phyloP scores from a whole-genome alignment of 1,139 yeast genomes.

The Wickerhamiella infanticola region DNA sequence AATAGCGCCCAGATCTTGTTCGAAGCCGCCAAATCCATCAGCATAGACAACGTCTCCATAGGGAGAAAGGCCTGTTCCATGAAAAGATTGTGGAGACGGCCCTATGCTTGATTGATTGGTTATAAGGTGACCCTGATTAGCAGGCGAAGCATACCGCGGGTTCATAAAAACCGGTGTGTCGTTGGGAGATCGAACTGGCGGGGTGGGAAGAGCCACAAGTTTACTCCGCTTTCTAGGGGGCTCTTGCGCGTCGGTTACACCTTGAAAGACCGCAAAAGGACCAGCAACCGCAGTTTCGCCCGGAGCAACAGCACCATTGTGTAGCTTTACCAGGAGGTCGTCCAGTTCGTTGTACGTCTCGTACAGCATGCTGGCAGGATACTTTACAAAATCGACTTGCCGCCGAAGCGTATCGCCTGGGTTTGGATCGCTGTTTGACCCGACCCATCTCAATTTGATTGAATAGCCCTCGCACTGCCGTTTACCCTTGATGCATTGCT shows the following conservation, averaged over 20 bases:
- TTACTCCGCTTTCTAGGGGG: not conserved
- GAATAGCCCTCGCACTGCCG: slow-evolving; percentile 69
- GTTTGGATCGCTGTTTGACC: slow-evolving; percentile 14
- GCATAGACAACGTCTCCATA: not conserved
- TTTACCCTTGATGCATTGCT: slow-evolving; percentile 38
- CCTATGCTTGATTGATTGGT: not conserved
- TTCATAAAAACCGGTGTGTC: not conserved
- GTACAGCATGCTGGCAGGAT: slow-evolving; percentile 44
- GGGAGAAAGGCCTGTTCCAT: not conserved
- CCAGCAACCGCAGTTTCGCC: slow-evolving; percentile 48
- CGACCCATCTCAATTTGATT: slow-evolving; percentile 60
- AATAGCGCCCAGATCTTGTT: slow-evolving; percentile 3
- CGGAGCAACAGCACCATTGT: slow-evolving; percentile 31
- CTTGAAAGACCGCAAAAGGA: slow-evolving; percentile 71
- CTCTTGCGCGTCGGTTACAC: slow-evolving; percentile 9
- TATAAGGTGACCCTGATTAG: not conserved
- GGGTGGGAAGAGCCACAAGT: not conserved
- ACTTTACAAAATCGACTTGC: slow-evolving; percentile 55
- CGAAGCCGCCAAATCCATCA: slow-evolving; percentile 1
- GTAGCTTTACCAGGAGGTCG: slow-evolving; percentile 45
- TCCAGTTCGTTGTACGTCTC: slow-evolving; percentile 74
- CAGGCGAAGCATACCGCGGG: not conserved
- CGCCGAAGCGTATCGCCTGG: slow-evolving; percentile 31
- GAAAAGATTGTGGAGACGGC: not conserved
- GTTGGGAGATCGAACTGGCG: not conserved